Conservation (phyloP, 768 basidiomycete species). For the Boletus subcaerulescens region DNA sequence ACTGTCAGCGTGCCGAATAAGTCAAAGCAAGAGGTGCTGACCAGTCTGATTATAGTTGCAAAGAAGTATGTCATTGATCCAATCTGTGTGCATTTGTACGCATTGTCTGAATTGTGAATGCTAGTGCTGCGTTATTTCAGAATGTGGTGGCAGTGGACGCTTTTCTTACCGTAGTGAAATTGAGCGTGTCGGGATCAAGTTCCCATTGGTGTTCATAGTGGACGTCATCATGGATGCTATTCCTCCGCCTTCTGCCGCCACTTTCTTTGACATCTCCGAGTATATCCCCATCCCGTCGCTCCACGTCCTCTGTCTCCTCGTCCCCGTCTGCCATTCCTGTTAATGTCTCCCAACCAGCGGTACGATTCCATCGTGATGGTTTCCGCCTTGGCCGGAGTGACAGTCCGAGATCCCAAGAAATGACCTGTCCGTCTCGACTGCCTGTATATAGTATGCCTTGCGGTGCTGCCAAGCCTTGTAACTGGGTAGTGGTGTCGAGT, state of each 20-base stretch:
- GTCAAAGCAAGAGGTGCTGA: conserved; percentile 31
- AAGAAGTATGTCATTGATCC: conserved; percentile 92
- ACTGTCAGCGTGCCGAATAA: conserved; percentile 6
- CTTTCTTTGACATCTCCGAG: conserved; percentile 65
- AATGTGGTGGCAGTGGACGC: neutral
- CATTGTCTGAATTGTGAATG: conserved; percentile 77
- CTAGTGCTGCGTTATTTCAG: conserved; percentile 30
- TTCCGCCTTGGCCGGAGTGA: conserved; percentile 49
- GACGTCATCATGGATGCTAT: conserved; percentile 32
- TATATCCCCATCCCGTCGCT: conserved; percentile 71
- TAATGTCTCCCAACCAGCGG: conserved; percentile 69
- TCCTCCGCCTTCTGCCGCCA: conserved; percentile 32
- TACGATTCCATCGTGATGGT: conserved; percentile 20
- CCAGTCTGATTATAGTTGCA: conserved; percentile 91
- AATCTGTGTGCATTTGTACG: conserved; percentile 87
- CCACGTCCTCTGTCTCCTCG: conserved; percentile 65
- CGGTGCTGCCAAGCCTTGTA: conserved; percentile 62
- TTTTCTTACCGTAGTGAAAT: conserved; percentile 47
- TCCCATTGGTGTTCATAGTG: conserved; percentile 81
- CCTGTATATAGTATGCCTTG: conserved; percentile 90
- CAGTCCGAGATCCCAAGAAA: conserved; percentile 83
- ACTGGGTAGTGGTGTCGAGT: conserved; percentile 76
- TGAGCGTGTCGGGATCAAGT: conserved; percentile 54
- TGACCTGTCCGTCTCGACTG: conserved; percentile 83
- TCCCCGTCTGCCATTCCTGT: conserved; percentile 83